phyloP scores from a whole-genome alignment of 805 yeast species.

The Cyberlindnera saturnus region DNA sequence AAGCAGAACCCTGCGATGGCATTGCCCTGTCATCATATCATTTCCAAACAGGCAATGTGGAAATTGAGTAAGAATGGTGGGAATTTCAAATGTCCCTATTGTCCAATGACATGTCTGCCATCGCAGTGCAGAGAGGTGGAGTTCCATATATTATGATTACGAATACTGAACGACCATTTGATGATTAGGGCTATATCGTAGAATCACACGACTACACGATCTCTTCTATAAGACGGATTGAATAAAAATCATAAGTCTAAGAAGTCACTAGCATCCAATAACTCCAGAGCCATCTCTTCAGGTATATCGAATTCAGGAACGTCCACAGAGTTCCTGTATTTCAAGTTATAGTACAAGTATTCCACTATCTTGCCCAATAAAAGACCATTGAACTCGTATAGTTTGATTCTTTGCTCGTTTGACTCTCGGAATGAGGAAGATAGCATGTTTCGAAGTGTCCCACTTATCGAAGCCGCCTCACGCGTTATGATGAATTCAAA shows the following conservation, averaged over 20 bases:
- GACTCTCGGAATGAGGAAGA: slow-evolving; percentile 53
- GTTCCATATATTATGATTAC: slow-evolving; percentile 25
- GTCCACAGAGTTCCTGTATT: slow-evolving; percentile 52
- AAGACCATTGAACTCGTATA: slow-evolving; percentile 63
- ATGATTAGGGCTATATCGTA: background rate
- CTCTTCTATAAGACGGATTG: background rate
- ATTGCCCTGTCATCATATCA: slow-evolving; percentile 58
- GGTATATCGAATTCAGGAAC: slow-evolving; percentile 89
- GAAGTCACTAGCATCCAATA: slow-evolving; percentile 89
- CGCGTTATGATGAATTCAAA: slow-evolving; percentile 53
- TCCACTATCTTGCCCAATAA: slow-evolving; percentile 78
- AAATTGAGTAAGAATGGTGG: slow-evolving; percentile 38
- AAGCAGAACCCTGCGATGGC: slow-evolving; percentile 53
- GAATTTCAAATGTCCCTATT: slow-evolving; percentile 66
- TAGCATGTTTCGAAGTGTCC: slow-evolving; percentile 56
- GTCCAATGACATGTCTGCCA: slow-evolving; percentile 45
- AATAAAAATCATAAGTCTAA: slow-evolving; percentile 46
- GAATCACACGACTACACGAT: background rate
- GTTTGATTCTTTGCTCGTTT: slow-evolving; percentile 44
- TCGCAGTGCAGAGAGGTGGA: slow-evolving; percentile 38
- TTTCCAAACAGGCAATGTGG: slow-evolving; percentile 47
- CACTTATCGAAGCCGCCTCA: slow-evolving; percentile 73
- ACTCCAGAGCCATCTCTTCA: slow-evolving; percentile 87
- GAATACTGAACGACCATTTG: background rate
- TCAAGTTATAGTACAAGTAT: slow-evolving; percentile 69